Evolutionary conservation across 2,329 filamentous ascomycete species (phyloP), one percentile per base, ranked within the genome.

Genomic region (Boeremia exigua): DNA sequence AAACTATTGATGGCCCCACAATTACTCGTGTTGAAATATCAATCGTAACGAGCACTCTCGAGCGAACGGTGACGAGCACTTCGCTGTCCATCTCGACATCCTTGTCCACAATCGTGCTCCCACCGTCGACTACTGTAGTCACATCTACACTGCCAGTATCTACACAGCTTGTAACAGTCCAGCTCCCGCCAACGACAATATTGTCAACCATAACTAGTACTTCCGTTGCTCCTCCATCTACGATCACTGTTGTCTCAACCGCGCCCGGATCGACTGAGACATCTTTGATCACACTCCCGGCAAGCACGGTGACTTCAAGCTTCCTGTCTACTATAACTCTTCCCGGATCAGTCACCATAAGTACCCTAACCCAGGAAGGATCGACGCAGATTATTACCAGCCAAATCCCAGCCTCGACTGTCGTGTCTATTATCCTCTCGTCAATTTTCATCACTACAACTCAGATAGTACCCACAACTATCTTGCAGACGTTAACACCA

Each of bases 321-420:
- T 63, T 68, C 27, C 15, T 68, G 12, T 68, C 63, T 0, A 72
- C 69, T 1, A 50, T 63, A 3, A 65, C 62, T 15, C 25, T 65
- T 23, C 53, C 67, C n/a, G 59, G 60, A 8, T 33, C 44, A 23
- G 7, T 50, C 12, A 48, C 34, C 7, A 46, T 40, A 6, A 53
- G 39, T 11, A 58, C 45, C 11, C 11, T 60, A 4, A 54, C 59
- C 25, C 34, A 61, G 30, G 54, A 65, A 19, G 58, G 60, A 6
- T 56, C 59, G 3, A 71, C 67, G 9, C 34, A 58, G 14, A 63
- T 62, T 3, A 46, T 70, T 4, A 74, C 71, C 4, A 62, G 67
- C 8, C 61, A 64, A 2, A 46, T 74, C 15, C 70, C 70, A 2
- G 62, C 60, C 7, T 65, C 57, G 15, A 73, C 68, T 0, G 59